These are phyloP conservation scores for Diaporthe citrichinensis DNA, from an alignment of 2,329 filamentous ascomycete species.

Conservation along the genomic window DNA sequence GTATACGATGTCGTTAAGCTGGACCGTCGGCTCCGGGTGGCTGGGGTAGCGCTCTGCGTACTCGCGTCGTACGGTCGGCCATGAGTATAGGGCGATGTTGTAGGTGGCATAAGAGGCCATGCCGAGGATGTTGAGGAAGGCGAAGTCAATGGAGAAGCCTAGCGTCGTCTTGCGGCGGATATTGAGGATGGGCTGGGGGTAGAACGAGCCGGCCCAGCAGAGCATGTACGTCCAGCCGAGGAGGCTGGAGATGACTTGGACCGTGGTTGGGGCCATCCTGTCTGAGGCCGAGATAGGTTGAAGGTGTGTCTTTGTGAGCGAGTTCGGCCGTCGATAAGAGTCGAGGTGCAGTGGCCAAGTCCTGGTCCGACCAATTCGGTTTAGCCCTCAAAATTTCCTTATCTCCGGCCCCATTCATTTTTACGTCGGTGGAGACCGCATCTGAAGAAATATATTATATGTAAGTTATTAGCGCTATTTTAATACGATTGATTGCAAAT, in stretches of 20 bases:
- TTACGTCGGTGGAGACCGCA: background rate
- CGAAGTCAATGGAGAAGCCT: slow-evolving; percentile 33
- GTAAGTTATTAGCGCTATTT: no score
- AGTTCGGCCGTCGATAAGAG: background rate
- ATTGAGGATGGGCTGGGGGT: slow-evolving; percentile 28
- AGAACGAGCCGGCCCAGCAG: slow-evolving; percentile 27
- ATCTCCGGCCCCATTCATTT: background rate
- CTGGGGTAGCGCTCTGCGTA: slow-evolving; percentile 24
- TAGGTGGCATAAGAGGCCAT: slow-evolving; percentile 26
- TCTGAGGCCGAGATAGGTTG: background rate
- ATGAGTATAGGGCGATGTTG: slow-evolving; percentile 13
- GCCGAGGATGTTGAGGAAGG: slow-evolving; percentile 24
- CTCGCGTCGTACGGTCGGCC: background rate
- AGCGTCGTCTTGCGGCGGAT: slow-evolving; percentile 21
- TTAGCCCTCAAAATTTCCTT: background rate
- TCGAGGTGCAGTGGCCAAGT: background rate
- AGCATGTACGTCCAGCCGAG: slow-evolving; percentile 31
- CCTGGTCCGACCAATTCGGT: background rate
- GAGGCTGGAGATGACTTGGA: slow-evolving; percentile 12
- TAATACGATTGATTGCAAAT: no score
- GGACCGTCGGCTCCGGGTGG: slow-evolving; percentile 20
- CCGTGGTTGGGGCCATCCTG: background rate
- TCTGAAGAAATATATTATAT: no score
- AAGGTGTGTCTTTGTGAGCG: background rate
- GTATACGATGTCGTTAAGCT: slow-evolving; percentile 30